Evolutionary conservation across 345 rosid genomes (phyloP), one percentile per base, ranked within the genome.

Genomic region (Salix udensis): DNA sequence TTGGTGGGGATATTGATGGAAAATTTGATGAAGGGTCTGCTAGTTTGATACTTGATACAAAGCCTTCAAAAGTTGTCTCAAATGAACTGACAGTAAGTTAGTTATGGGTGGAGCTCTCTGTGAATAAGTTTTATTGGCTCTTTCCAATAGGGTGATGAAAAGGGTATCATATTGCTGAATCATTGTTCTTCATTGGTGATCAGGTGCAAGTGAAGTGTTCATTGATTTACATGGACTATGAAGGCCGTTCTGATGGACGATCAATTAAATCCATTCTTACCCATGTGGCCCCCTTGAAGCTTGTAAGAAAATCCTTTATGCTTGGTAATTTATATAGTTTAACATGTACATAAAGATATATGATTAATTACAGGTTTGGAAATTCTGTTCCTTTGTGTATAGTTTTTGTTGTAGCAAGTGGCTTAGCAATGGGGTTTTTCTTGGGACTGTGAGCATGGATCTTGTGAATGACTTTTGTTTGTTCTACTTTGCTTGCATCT

Each of bases 171-270:
- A 65, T 67, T 31, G 48, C 72, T 81, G 65, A 81, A 79, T 34
- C 65, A n/a, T 21, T 26, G 23, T 71, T 77, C 48, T 68, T 4
- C 66, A 65, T 44, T 86, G 77, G 24, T 81, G 77, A 19, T 73
- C 85, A 96, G 99, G 99, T 96, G 79, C 94, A 89, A 86, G 98
- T 96, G 74, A 92, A 88, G 84, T 93, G 96, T 82, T 86, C 90
- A 23, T 82, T 96, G 80, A 86, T 89, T 74, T 92, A 91, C 77
- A 88, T 92, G 85, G 99, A 96, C 74, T 93, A 85, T 31, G 99
- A 96, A 83, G 99, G 99, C 50, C 96, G 99, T 16, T 91, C 99
- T 75, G 98, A 96, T 80, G 94, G 94, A 72, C 92, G 97, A 42
- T 92, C 99, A 60, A 87, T 93, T 85, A 96, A 93, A 84, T 89